Evolutionary conservation across 768 basidiomycete genomes (phyloP).

Genomic region (Strobilomyces dryophilus): DNA sequence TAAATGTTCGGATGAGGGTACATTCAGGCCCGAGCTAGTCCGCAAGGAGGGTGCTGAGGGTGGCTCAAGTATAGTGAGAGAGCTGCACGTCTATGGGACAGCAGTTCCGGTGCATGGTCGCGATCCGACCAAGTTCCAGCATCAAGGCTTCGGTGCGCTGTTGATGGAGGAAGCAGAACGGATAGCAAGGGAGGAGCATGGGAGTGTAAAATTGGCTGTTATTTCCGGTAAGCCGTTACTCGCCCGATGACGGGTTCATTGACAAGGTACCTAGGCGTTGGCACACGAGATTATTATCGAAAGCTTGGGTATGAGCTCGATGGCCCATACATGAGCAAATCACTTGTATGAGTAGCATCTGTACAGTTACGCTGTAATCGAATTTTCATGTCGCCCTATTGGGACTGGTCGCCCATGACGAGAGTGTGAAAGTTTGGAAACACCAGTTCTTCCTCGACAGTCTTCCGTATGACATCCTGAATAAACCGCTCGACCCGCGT

Average conservation of each 20-base stretch:
- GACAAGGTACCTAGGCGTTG: conserved; percentile 61
- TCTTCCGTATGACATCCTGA: conserved; percentile 92
- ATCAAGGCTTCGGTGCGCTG: conserved; percentile 93
- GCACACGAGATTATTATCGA: conserved; percentile 95
- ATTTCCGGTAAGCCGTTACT: conserved; percentile 71
- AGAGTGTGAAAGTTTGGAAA: conserved; percentile 94
- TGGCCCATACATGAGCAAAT: conserved; percentile 98
- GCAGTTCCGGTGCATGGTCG: conserved; percentile 96
- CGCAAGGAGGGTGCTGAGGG: conserved; percentile 65
- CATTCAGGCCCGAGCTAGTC: conserved; percentile 90
- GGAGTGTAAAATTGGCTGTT: conserved; percentile 92
- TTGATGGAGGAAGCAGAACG: conserved; percentile 99
- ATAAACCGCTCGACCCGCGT: conserved; percentile 94
- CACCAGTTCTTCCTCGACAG: conserved; percentile 91
- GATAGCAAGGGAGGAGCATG: conserved; percentile 96
- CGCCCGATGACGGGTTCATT: background rate
- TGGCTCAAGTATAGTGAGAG: conserved; percentile 88
- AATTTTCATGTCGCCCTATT: background rate
- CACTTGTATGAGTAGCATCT: conserved; percentile 38
- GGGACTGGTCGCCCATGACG: conserved; percentile 42
- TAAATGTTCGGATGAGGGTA: conserved; percentile 96
- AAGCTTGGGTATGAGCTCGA: conserved; percentile 92
- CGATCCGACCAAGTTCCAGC: conserved; percentile 98
- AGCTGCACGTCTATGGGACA: conserved; percentile 97
- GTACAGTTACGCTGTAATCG: conserved; percentile 7